A percentile compares a stretch with the other conserved stretches of the same genome.
phyloP scores from a whole-genome alignment of 805 yeast genomes.

The Isabelozyma gotoi region DNA sequence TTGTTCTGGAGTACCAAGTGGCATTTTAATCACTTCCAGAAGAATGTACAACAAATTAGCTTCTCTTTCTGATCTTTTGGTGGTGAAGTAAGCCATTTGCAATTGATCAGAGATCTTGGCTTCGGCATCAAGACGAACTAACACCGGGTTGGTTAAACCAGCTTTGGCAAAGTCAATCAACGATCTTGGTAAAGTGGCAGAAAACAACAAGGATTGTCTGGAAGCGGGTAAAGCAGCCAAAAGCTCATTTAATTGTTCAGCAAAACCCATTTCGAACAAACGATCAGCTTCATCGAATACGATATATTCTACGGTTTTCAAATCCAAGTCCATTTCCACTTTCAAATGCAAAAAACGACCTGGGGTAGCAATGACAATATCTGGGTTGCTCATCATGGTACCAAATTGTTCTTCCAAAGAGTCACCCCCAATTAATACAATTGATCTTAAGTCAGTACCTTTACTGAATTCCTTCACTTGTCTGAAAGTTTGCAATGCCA shows the following conservation, averaged over 20 bases:
- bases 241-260: slow-evolving; percentile 88
- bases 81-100: slow-evolving; percentile 83
- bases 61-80: slow-evolving; percentile 85
- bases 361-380: slow-evolving; percentile 93
- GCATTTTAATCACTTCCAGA: slow-evolving; percentile 82
- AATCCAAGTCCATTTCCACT: slow-evolving; percentile 89
- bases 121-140: slow-evolving; percentile 92
- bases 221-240: slow-evolving; percentile 76
- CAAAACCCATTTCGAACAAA: slow-evolving; percentile 93
- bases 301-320: slow-evolving; percentile 80
- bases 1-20: slow-evolving; percentile 74
- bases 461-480: slow-evolving; percentile 85
- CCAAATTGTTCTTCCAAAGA: slow-evolving; percentile 95
- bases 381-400: slow-evolving; percentile 92
- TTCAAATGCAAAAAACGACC: slow-evolving; percentile 95
- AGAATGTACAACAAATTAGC: slow-evolving; percentile 76
- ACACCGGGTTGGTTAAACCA: slow-evolving; percentile 87
- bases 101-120: slow-evolving; percentile 85
- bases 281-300: slow-evolving; percentile 98
- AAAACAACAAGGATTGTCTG: slow-evolving; percentile 86
- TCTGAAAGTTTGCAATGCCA: slow-evolving; percentile 88
- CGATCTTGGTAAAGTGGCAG: slow-evolving; percentile 91
- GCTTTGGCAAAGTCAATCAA: slow-evolving; percentile 97
- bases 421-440: slow-evolving; percentile 94
- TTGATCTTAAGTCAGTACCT: slow-evolving; percentile 80